Evolutionary conservation across 306 rosid genomes (phyloP).

Genomic region (Senna siamea): DNA sequence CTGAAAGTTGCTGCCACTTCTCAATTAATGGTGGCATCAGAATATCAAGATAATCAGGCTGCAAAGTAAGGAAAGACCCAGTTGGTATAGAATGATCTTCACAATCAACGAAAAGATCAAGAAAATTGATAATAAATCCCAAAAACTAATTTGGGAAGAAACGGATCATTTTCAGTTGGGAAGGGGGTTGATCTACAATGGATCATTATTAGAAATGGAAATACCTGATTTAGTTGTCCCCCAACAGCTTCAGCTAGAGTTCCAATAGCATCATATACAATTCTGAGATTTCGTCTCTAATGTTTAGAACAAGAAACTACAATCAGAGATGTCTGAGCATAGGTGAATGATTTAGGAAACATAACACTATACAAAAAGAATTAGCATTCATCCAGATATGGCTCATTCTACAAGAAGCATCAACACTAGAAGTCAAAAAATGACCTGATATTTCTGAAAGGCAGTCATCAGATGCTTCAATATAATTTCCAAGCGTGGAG

Average conservation of each 20-base stretch:
- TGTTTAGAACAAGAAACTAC: constrained; percentile 36
- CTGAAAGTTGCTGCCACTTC: constrained; percentile 96
- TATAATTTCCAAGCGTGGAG: constrained; percentile 87
- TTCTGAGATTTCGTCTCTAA: constrained; percentile 90
- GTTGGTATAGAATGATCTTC: constrained; percentile 29
- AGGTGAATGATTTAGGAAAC: constrained; percentile 5
- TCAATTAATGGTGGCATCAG: constrained; percentile 97
- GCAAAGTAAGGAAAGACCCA: constrained; percentile 50
- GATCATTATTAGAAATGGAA: constrained; percentile 14
- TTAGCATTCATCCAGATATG: constrained; percentile 4
- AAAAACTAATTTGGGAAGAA: constrained; percentile 26
- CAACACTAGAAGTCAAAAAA: constrained; percentile 32
- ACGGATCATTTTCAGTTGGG: constrained; percentile 6
- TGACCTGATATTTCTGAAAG: constrained; percentile 96
- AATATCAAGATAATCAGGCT: constrained; percentile 87
- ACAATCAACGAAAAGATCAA: constrained; percentile 9
- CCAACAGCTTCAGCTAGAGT: constrained; percentile 99
- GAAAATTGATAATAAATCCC: constrained; percentile 24
- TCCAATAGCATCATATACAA: constrained; percentile 98
- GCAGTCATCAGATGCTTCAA: constrained; percentile 89
- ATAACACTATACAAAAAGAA: background rate
- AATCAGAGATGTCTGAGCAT: constrained; percentile 37
- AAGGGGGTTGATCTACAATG: background rate
- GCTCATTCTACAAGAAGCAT: constrained; percentile 33
- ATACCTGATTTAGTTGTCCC: constrained; percentile 84